Evolutionary conservation across 805 yeast genomes (phyloP).

Genomic region (Candida ficus): DNA sequence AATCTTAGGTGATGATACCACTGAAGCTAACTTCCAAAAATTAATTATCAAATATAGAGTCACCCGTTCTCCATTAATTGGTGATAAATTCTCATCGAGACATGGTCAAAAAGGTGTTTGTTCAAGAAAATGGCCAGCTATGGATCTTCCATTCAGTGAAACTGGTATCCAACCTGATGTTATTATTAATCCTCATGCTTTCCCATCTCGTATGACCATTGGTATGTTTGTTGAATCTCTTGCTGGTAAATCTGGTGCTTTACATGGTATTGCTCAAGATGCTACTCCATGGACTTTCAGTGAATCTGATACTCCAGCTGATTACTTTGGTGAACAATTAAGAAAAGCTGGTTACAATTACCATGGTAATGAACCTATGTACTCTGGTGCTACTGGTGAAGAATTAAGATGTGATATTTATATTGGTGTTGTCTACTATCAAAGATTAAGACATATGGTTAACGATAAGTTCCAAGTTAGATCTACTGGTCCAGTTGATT

Average conservation of each 20-base stretch:
- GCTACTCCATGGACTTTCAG: slow-evolving; percentile 94
- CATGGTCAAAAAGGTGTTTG: slow-evolving; percentile 99
- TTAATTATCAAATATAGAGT: slow-evolving; percentile 86
- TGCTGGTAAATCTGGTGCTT: slow-evolving; percentile 98
- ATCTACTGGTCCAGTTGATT: slow-evolving; percentile 96
- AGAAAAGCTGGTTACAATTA: slow-evolving; percentile 86
- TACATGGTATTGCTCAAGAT: slow-evolving; percentile 97
- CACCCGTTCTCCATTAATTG: slow-evolving; percentile 89
- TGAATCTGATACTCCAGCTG: slow-evolving; percentile 94
- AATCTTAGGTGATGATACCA: slow-evolving; percentile 75
- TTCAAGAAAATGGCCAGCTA: slow-evolving; percentile 95
- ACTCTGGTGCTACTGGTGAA: slow-evolving; percentile 97
- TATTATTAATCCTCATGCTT: slow-evolving; percentile 97
- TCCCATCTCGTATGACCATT: slow-evolving; percentile 99
- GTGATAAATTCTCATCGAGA: slow-evolving; percentile 96
- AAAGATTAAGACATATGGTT: slow-evolving; percentile 98
- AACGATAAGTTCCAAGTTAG: slow-evolving; percentile 99
- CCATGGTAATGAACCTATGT: slow-evolving; percentile 98
- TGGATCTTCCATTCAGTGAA: slow-evolving; percentile 96
- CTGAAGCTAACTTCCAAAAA: slow-evolving; percentile 73
- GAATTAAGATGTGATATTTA: slow-evolving; percentile 94
- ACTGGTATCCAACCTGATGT: slow-evolving; percentile 96
- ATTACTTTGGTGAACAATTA: slow-evolving; percentile 93
- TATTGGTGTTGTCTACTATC: slow-evolving; percentile 95
- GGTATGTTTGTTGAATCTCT: slow-evolving; percentile 98